Evolutionary conservation across 148 eudicot species (phyloP).

Genomic region (Amaranthus hypochondriacus): DNA sequence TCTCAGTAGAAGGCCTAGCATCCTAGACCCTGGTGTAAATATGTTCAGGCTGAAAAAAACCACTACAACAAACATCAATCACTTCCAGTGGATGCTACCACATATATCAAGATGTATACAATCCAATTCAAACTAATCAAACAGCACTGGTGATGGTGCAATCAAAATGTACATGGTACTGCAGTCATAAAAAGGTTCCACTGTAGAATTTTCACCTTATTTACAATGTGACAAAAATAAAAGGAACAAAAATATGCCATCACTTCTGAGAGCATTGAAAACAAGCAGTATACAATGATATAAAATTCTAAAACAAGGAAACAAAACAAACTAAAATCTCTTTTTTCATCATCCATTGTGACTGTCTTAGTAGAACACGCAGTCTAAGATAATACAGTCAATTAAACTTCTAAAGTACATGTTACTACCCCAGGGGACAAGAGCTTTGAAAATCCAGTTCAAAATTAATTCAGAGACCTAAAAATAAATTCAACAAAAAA

Average conservation of each 20-base stretch:
- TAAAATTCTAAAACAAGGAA: too few species aligned
- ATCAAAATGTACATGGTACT: not conserved
- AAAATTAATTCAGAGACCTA: too few species aligned
- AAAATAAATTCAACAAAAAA: too few species aligned
- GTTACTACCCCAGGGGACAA: too few species aligned
- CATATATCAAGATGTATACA: not conserved
- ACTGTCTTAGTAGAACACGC: not conserved
- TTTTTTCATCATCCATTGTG: not conserved
- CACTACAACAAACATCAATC: not conserved
- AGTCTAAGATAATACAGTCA: too few species aligned
- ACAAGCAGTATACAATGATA: not conserved
- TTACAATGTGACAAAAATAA: not conserved
- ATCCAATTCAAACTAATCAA: not conserved
- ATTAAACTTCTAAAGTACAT: too few species aligned
- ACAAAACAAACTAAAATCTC: not conserved
- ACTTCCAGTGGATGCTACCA: not conserved
- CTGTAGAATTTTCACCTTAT: not conserved
- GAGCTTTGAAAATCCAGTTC: too few species aligned
- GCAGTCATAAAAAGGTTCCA: not conserved
- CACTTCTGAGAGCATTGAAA: not conserved
- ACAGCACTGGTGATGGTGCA: not conserved
- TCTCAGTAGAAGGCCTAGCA: not conserved
- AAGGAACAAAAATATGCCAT: not conserved
- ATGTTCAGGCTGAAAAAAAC: not conserved
- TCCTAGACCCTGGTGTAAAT: not conserved